Evolutionary conservation across 2,329 filamentous ascomycete species (phyloP).

Genomic region (Ophiosphaerella narmari): DNA sequence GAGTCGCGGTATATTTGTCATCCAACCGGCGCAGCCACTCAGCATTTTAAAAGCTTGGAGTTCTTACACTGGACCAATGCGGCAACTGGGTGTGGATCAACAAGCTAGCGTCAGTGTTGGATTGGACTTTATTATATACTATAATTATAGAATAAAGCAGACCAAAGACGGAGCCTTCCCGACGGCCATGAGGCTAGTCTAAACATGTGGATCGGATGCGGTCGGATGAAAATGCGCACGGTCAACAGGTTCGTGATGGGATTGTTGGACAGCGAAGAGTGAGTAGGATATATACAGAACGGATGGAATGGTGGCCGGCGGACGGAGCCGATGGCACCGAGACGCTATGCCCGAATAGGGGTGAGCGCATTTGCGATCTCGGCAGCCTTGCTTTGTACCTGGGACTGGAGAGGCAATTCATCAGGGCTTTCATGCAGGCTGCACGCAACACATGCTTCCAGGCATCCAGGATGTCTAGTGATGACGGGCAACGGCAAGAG

Average conservation of each 20-base stretch:
- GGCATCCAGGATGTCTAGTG: neutral
- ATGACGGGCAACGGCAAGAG: conserved; percentile 3
- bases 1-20: too few relatives aligned
- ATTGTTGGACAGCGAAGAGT: neutral
- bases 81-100: too few relatives aligned
- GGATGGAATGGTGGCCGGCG: neutral
- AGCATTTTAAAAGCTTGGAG: too few relatives aligned
- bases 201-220: too few relatives aligned
- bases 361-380: neutral
- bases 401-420: neutral
- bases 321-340: neutral
- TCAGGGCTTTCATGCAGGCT: conserved; percentile 1
- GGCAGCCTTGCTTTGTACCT: neutral
- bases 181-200: too few relatives aligned
- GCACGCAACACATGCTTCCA: conserved; percentile 1
- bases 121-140: too few relatives aligned
- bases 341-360: neutral
- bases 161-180: too few relatives aligned
- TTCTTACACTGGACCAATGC: too few relatives aligned
- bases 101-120: too few relatives aligned
- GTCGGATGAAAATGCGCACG: neutral
- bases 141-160: too few relatives aligned
- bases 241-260: neutral
- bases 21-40: too few relatives aligned
- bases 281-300: conserved; percentile 2